Percentiles rank a stretch among this genome's conserved stretches.
These are phyloP conservation scores for Musa itinerans DNA, from an alignment of 176 grass and related monocot genomes.

Conservation along the genomic window DNA sequence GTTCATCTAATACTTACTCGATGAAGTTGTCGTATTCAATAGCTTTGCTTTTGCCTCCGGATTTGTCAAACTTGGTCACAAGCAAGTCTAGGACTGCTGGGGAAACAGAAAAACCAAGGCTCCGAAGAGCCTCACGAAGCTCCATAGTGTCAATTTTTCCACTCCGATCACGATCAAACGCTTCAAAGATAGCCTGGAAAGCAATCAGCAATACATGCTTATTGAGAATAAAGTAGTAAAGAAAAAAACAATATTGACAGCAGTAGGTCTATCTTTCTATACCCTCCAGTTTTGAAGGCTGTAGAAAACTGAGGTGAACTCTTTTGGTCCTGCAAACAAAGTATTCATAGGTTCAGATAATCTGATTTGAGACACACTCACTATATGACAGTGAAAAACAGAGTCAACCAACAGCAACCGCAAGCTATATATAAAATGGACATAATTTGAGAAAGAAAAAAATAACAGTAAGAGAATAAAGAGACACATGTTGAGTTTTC, in stretches of 20 bases:
- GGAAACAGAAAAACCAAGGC: constrained; percentile 83
- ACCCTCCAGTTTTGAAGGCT: constrained; percentile 99
- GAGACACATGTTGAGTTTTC: neutral
- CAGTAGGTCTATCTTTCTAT: constrained; percentile 9
- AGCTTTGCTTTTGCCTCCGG: constrained; percentile 66
- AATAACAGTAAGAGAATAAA: neutral
- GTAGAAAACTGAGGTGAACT: constrained; percentile 79
- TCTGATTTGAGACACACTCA: neutral
- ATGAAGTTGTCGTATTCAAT: constrained; percentile 99
- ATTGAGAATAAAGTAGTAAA: neutral
- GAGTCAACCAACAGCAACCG: neutral
- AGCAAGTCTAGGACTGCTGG: constrained; percentile 75
- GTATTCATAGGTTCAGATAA: neutral
- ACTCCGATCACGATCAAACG: constrained; percentile 85
- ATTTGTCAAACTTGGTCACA: constrained; percentile 90
- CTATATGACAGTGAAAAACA: neutral
- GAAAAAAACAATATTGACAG: neutral
- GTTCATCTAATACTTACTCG: constrained; percentile 47
- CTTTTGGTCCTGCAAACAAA: constrained; percentile 66
- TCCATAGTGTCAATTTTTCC: constrained; percentile 74
- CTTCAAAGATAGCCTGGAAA: constrained; percentile 76
- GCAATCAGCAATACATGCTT: neutral
- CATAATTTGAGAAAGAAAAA: neutral
- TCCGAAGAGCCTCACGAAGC: constrained; percentile 81
- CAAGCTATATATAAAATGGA: neutral